These are phyloP conservation scores for Saxophila tyrrhenica DNA, from an alignment of 495 filamentous ascomycete species.

Conservation along the genomic window DNA sequence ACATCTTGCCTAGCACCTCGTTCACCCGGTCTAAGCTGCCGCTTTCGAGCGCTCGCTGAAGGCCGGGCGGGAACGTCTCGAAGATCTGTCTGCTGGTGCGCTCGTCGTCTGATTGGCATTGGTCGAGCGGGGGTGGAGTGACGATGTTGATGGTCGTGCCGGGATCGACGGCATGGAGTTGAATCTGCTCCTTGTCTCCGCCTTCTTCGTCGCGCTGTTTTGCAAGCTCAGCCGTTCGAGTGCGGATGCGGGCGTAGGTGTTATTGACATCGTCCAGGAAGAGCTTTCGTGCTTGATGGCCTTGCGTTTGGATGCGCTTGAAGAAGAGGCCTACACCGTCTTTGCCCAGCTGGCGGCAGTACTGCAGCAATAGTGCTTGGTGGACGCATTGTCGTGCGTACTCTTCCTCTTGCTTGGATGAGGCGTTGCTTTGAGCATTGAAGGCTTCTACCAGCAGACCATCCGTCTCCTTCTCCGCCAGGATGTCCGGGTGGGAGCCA, in stretches of 20 bases:
- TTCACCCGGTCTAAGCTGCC: conserved; percentile 90
- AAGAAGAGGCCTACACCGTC: conserved; percentile 92
- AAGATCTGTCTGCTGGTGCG: conserved; percentile 55
- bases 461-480: conserved; percentile 82
- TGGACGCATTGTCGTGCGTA: conserved; percentile 85
- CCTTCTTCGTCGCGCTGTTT: conserved; percentile 55
- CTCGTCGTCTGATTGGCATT: conserved; percentile 52
- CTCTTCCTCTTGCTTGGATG: conserved; percentile 38
- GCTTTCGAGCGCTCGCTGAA: conserved; percentile 70
- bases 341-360: conserved; percentile 76
- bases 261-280: conserved; percentile 86
- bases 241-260: conserved; percentile 72
- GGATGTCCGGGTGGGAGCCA: conserved; percentile 56
- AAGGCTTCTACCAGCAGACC: conserved; percentile 85
- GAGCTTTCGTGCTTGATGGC: conserved; percentile 81
- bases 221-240: conserved; percentile 64
- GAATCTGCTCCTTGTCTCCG: conserved; percentile 60
- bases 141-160: conserved; percentile 88
- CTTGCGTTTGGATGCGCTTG: conserved; percentile 80
- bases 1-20: conserved; percentile 89
- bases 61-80: conserved; percentile 66
- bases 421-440: conserved; percentile 64
- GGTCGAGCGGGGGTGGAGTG: conserved; percentile 36
- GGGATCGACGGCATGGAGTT: conserved; percentile 90
- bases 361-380: conserved; percentile 84